Percentiles rank a stretch among this genome's conserved stretches.
These are phyloP conservation scores for Pseudocercospora musae DNA, from an alignment of 2,329 filamentous ascomycete species.

Conservation along the genomic window DNA sequence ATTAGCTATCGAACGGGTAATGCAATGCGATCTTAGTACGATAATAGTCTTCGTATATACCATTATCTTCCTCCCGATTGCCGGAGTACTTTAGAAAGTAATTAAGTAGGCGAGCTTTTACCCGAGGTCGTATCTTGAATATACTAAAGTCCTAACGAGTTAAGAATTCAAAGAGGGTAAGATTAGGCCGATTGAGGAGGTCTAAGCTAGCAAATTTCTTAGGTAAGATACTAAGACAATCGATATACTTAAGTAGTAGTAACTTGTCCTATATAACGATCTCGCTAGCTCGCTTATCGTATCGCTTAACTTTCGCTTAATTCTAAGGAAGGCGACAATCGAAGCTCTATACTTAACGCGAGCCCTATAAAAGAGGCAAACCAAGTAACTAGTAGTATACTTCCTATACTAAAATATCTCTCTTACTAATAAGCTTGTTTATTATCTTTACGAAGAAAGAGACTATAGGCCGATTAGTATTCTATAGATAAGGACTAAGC, in stretches of 20 bases:
- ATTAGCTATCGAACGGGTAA: background rate
- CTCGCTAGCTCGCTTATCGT: background rate
- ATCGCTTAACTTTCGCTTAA: background rate
- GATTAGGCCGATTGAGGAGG: background rate
- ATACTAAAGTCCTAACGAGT: background rate
- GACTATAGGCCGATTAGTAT: background rate
- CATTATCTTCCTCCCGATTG: background rate
- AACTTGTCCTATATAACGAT: background rate
- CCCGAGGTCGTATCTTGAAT: background rate
- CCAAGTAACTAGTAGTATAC: background rate
- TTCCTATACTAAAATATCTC: background rate
- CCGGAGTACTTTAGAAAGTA: background rate
- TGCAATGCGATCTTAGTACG: background rate
- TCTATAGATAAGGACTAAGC: background rate
- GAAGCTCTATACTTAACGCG: background rate
- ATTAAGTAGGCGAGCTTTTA: background rate
- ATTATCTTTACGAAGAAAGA: background rate
- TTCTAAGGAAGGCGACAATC: background rate
- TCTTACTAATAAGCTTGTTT: background rate
- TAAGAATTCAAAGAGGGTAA: background rate
- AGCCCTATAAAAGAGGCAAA: background rate
- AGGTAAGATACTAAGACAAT: background rate
- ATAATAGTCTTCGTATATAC: background rate
- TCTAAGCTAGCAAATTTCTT: background rate
- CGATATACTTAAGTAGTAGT: background rate